A percentile compares a stretch with the other conserved stretches of the same genome.
phyloP scores from a whole-genome alignment of 179 eudicot genomes.

The Heliamphora pulchella region DNA sequence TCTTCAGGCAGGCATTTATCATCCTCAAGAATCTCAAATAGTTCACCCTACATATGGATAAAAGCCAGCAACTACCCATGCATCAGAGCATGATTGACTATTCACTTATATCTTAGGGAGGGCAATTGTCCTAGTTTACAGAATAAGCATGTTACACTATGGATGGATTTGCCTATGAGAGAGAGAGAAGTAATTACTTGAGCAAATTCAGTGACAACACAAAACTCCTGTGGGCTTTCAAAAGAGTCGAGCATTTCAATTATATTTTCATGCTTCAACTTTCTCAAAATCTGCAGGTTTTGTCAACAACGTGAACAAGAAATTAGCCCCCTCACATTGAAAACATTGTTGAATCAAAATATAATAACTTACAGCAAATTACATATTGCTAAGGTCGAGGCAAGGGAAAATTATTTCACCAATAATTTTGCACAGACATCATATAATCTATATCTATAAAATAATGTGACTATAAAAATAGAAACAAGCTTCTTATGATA shows the following conservation, averaged over 20 bases:
- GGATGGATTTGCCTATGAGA: not conserved
- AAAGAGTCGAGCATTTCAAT: slow-evolving; percentile 96
- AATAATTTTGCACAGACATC: not conserved
- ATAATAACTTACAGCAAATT: not conserved
- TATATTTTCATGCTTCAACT: slow-evolving; percentile 92
- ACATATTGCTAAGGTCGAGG: no score
- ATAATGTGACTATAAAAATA: not conserved
- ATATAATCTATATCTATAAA: not conserved
- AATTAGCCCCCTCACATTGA: not conserved
- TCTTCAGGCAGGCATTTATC: slow-evolving; percentile 95
- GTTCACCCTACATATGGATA: slow-evolving; percentile 66
- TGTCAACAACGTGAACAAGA: not conserved
- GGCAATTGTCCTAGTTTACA: not conserved
- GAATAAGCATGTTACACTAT: not conserved
- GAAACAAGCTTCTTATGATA: not conserved
- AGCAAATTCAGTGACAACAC: slow-evolving; percentile 97
- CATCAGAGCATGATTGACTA: not conserved
- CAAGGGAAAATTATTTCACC: not conserved
- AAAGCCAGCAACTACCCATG: slow-evolving; percentile 8
- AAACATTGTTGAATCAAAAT: not conserved
- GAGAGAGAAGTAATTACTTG: slow-evolving; percentile 46
- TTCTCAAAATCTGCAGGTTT: slow-evolving; percentile 67
- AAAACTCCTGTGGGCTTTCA: slow-evolving; percentile 87
- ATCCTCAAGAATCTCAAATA: slow-evolving; percentile 94
- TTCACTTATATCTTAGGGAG: not conserved